phyloP scores from a whole-genome alignment of 2,329 filamentous ascomycete genomes.

The Gnomoniopsis sp. region DNA sequence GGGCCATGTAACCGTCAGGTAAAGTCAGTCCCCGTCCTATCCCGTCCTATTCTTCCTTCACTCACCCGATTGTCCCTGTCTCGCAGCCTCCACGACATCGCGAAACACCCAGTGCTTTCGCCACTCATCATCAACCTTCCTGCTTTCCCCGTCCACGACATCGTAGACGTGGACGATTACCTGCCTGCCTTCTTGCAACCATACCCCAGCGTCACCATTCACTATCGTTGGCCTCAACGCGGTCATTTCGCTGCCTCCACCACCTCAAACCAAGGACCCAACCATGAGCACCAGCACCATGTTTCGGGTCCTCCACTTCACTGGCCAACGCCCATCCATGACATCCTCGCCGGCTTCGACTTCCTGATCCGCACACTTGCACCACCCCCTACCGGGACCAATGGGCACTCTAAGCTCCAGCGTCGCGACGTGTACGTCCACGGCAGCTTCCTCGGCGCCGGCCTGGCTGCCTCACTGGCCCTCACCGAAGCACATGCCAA shows the following conservation, averaged over 20 bases:
- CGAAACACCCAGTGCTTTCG: slow-evolving; percentile 30
- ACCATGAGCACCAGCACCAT: not conserved
- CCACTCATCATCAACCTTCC: slow-evolving; percentile 57
- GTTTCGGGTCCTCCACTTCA: slow-evolving; percentile 23
- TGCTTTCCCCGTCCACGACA: slow-evolving; percentile 35
- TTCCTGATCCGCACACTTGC: slow-evolving; percentile 47
- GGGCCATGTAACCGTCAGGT: slow-evolving; percentile 51
- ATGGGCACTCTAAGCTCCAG: slow-evolving; percentile 1
- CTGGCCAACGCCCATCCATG: slow-evolving; percentile 59
- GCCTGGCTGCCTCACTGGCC: slow-evolving; percentile 53
- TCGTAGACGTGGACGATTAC: slow-evolving; percentile 20
- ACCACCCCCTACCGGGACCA: slow-evolving; percentile 25
- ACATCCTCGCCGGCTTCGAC: slow-evolving; percentile 50
- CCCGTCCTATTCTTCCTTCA: not conserved
- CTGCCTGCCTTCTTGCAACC: slow-evolving; percentile 40
- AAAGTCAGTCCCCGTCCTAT: slow-evolving; percentile 21
- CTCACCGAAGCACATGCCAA: slow-evolving; percentile 51
- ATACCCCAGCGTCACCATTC: slow-evolving; percentile 51
- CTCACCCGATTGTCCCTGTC: slow-evolving; percentile 19
- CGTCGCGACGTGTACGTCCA: slow-evolving; percentile 47
- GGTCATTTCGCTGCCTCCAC: not conserved
- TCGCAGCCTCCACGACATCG: slow-evolving; percentile 47
- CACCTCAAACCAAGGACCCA: slow-evolving; percentile 5
- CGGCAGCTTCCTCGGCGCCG: slow-evolving; percentile 56
- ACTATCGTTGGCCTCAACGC: slow-evolving; percentile 53